These are phyloP conservation scores for Colletotrichum camelliae DNA, from an alignment of 2,329 filamentous ascomycete species.

Conservation along the genomic window DNA sequence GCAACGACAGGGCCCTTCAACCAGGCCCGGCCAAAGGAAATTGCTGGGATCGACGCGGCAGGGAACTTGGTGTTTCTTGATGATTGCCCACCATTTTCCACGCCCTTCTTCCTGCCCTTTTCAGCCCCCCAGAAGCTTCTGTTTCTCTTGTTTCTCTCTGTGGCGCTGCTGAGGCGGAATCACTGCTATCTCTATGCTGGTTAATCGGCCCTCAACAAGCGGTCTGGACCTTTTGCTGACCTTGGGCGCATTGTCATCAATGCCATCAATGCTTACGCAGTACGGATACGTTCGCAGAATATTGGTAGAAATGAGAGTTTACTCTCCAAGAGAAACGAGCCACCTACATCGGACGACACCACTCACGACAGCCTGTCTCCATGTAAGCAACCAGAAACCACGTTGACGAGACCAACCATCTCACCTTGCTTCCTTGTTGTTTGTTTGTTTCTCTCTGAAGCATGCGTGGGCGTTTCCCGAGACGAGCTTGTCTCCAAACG, in stretches of 20 bases:
- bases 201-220: background rate
- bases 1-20: slow-evolving; percentile 1
- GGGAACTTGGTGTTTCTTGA: slow-evolving; percentile 15
- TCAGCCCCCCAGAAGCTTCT: slow-evolving; percentile 7
- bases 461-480: slow-evolving; percentile 7
- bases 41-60: slow-evolving; percentile 16
- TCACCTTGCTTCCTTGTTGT: background rate
- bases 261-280: background rate
- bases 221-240: background rate
- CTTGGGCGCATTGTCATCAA: background rate
- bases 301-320: background rate
- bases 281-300: background rate
- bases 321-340: background rate
- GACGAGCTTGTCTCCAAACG: slow-evolving; percentile 9
- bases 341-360: background rate
- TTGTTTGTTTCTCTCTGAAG: slow-evolving; percentile 2
- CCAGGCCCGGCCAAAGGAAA: slow-evolving; percentile 6
- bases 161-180: background rate
- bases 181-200: background rate
- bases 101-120: background rate
- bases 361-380: background rate
- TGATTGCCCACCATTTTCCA: slow-evolving; percentile 9
- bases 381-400: background rate
- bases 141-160: background rate
- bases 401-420: background rate